Base-by-base conservation (phyloP, 73 alveolate species). In the Urostyla sp. region DNA sequence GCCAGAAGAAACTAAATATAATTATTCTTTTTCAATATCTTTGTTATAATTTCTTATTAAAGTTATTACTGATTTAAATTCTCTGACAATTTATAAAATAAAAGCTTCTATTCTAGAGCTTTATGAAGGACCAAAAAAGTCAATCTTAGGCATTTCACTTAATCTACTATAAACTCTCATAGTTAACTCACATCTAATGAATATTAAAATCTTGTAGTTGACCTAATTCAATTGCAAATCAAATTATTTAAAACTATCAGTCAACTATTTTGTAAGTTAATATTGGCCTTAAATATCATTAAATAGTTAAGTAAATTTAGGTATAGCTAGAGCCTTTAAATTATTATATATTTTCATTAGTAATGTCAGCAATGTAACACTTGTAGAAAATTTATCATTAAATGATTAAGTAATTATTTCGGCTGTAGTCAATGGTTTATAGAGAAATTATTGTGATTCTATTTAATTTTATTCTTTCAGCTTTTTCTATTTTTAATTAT, bases 91-190 rank as follows among this genome's bases (percentile, higher is more conserved):
- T 2, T 50, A 44, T 24, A 31, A 40, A 4, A 28, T 63, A 23
- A 66, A 66, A 2, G 80, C 66, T 27, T 66, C 80, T 43, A 66
- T 44, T 43, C 80, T 37, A 4, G 59, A 66, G 21, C 66, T 6
- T 10, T 20, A 15, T 46, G 24, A 5, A 27, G 10, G 3, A 37
- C 80, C 61, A 18, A 46, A 31, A 26, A 66, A 66, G 28, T 66
- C 80, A 21, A 44, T 66, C 28, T 54, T 66, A 24, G 80, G 27
- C 59, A 66, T 37, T 66, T 66, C 80, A 27, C 80, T 66, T 63
- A 66, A 31, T 31, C 44, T 59, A 44, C 66, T 43, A 28, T 40
- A 66, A 24, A 63, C 80, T 45, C 80, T 66, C 4, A 51, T 48
- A 6, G 63, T 45, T 31, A 66, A 44, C 48, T 66, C 80, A 66